A percentile compares a stretch with the other conserved stretches of the same genome.
phyloP scores from a whole-genome alignment of 140 eudicot genomes.

The Oenanthe javanica region DNA sequence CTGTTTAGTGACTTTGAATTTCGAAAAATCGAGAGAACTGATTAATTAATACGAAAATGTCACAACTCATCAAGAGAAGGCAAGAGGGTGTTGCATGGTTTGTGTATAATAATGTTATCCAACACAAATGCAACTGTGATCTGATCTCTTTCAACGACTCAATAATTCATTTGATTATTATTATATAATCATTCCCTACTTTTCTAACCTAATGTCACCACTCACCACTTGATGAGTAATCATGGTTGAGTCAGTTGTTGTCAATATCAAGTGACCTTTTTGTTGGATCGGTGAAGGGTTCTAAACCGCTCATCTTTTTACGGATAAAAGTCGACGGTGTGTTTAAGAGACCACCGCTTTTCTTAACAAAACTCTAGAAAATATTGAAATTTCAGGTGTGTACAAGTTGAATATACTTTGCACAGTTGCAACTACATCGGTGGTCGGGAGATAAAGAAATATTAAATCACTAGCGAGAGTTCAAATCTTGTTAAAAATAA shows the following conservation, averaged over 20 bases:
- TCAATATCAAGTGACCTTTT: background rate
- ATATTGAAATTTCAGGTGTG: conserved; percentile 4
- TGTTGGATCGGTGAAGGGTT: background rate
- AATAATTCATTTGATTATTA: background rate
- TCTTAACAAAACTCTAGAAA: background rate
- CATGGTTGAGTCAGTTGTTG: conserved; percentile 1
- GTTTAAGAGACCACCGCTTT: background rate
- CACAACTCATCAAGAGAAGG: background rate
- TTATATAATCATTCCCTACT: background rate
- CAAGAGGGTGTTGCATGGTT: conserved; percentile 32
- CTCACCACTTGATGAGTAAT: background rate
- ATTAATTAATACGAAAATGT: conserved; percentile 19
- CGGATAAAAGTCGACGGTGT: background rate
- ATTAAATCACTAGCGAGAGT: background rate
- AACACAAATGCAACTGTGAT: conserved; percentile 30
- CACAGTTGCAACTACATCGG: background rate
- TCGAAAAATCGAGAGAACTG: background rate
- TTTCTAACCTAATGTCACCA: background rate
- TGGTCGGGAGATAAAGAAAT: no score
- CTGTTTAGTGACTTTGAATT: background rate
- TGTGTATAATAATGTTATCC: conserved; percentile 41
- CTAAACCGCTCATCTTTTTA: conserved; percentile 1
- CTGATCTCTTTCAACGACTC: conserved; percentile 3
- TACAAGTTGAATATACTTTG: background rate
- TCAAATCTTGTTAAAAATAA: no score